These are phyloP conservation scores for Nannochloropsis gaditana DNA, from an alignment of 108 stramenopile genomes.

Conservation along the genomic window DNA sequence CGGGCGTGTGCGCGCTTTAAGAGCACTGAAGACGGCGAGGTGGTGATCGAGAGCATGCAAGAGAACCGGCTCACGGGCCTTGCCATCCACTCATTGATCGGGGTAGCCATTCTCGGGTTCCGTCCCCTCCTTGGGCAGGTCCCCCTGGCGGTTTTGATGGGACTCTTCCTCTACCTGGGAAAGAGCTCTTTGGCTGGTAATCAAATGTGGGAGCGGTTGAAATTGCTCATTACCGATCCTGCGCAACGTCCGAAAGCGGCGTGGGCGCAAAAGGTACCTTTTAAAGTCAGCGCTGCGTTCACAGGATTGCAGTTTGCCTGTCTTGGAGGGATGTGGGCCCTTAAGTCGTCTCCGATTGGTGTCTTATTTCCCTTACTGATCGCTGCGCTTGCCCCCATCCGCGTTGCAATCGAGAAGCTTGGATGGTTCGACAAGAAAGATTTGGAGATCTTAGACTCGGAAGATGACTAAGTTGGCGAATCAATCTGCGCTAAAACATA, in stretches of 20 bases:
- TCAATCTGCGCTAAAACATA: no score
- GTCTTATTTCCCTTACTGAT: conserved; percentile 70
- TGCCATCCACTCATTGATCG: conserved; percentile 67
- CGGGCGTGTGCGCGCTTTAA: conserved; percentile 60
- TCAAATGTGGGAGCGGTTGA: conserved; percentile 73
- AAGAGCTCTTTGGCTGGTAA: conserved; percentile 68
- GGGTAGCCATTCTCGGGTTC: conserved; percentile 61
- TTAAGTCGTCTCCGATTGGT: conserved; percentile 62
- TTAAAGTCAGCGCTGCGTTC: conserved; percentile 56
- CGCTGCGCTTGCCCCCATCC: conserved; percentile 65
- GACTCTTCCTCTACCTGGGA: conserved; percentile 77
- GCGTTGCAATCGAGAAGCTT: conserved; percentile 34
- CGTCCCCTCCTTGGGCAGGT: conserved; percentile 61
- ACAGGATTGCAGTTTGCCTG: conserved; percentile 69
- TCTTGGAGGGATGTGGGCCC: conserved; percentile 64
- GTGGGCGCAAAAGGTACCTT: conserved; percentile 55
- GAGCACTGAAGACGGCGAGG: background rate
- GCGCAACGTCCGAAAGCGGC: conserved; percentile 55
- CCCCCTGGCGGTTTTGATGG: conserved; percentile 67
- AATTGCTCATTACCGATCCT: conserved; percentile 55
- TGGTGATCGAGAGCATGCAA: conserved; percentile 8
- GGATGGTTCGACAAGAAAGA: conserved; percentile 30
- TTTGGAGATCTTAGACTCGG: conserved; percentile 31
- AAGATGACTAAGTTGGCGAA: background rate
- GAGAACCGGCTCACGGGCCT: conserved; percentile 63